These are phyloP conservation scores for Pyricularia grisea DNA, from an alignment of 2,329 filamentous ascomycete species.

Conservation along the genomic window DNA sequence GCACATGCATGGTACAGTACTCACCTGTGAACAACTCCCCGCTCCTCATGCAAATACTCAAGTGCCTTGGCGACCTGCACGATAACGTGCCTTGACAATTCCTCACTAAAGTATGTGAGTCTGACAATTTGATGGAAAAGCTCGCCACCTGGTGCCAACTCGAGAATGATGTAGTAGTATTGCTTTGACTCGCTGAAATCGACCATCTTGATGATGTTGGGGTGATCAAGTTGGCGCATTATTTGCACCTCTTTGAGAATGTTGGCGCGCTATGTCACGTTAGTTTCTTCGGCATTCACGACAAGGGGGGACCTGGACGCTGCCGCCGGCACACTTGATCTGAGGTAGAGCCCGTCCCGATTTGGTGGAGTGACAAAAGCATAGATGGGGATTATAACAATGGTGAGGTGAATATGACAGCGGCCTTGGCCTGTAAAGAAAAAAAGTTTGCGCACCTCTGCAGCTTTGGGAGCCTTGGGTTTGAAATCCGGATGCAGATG, in stretches of 20 bases:
- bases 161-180: conserved; percentile 96
- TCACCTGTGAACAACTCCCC: conserved; percentile 93
- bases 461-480: conserved; percentile 78
- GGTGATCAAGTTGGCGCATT: conserved; percentile 93
- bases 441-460: conserved; percentile 78
- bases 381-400: conserved; percentile 15
- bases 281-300: conserved; percentile 5
- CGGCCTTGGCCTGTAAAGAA: conserved; percentile 12
- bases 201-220: conserved; percentile 88
- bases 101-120: conserved; percentile 96
- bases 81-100: conserved; percentile 90
- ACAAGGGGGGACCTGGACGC: background rate
- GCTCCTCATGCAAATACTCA: conserved; percentile 88
- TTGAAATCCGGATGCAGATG: conserved; percentile 96
- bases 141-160: conserved; percentile 90
- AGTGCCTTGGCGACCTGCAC: conserved; percentile 89
- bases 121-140: conserved; percentile 98
- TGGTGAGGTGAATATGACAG: conserved; percentile 6
- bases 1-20: conserved; percentile 19
- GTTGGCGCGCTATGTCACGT: conserved; percentile 67
- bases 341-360: conserved; percentile 6
- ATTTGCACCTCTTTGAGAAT: conserved; percentile 98
- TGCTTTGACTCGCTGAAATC: conserved; percentile 90
- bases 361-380: conserved; percentile 6
- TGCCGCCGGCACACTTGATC: conserved; percentile 11